Conservation (phyloP, 192 early-diverging fungal genomes). For the Backusella macrospora region DNA sequence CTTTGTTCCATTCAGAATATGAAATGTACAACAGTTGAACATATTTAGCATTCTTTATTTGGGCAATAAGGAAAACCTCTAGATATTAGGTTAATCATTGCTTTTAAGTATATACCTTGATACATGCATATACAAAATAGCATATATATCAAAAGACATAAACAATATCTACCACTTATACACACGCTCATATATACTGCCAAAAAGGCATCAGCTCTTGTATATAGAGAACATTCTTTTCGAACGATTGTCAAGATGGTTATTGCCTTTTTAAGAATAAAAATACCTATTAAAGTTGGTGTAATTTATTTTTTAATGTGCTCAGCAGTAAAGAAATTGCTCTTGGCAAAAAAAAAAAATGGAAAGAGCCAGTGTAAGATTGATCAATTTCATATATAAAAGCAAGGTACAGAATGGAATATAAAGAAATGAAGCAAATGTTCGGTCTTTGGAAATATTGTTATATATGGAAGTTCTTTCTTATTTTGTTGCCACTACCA, state of each 20-base stretch:
- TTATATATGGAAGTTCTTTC: constrained; percentile 1
- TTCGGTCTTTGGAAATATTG: background rate
- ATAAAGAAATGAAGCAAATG: background rate
- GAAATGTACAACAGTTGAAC: constrained; percentile 1
- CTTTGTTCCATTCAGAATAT: constrained; percentile 17
- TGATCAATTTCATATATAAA: background rate
- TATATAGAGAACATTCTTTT: constrained; percentile 5
- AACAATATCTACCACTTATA: background rate
- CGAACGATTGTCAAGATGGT: constrained; percentile 1
- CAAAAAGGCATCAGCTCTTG: background rate
- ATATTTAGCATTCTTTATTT: background rate
- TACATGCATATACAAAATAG: background rate
- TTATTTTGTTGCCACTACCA: background rate
- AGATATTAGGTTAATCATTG: background rate
- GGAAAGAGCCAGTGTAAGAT: background rate
- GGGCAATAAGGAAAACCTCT: background rate
- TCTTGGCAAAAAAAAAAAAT: background rate
- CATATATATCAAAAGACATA: background rate
- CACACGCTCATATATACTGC: background rate
- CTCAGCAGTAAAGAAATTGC: constrained; percentile 5
- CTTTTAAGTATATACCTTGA: background rate
- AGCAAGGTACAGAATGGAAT: constrained; percentile 6
- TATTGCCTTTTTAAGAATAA: background rate
- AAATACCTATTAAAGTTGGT: background rate
- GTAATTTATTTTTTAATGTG: background rate